Evolutionary conservation across 2,329 filamentous ascomycete species (phyloP).

Genomic region (Xylaria sp.): DNA sequence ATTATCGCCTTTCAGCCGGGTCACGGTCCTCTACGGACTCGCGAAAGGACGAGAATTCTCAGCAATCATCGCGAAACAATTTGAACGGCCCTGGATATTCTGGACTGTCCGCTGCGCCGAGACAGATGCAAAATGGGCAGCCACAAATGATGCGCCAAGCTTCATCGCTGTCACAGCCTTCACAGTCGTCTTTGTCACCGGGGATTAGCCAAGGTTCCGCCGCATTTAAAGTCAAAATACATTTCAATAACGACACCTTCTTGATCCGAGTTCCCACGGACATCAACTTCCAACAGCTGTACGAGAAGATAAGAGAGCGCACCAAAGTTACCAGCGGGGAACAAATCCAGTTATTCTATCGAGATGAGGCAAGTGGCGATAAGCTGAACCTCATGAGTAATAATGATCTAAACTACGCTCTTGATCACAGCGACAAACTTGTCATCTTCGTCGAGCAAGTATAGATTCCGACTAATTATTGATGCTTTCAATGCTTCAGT

Average conservation of each 20-base stretch:
- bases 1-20: slow-evolving; percentile 75
- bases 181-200: slow-evolving; percentile 61
- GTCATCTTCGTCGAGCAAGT: slow-evolving; percentile 71
- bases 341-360: slow-evolving; percentile 81
- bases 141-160: slow-evolving; percentile 50
- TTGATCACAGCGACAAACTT: slow-evolving; percentile 86
- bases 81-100: slow-evolving; percentile 63
- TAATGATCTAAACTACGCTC: slow-evolving; percentile 78
- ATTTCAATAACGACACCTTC: slow-evolving; percentile 89
- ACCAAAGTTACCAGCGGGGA: slow-evolving; percentile 73
- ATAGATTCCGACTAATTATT: slow-evolving; percentile 38
- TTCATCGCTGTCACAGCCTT: slow-evolving; percentile 57
- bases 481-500: slow-evolving; percentile 31
- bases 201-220: slow-evolving; percentile 53
- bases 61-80: slow-evolving; percentile 69
- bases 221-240: slow-evolving; percentile 91
- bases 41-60: slow-evolving; percentile 62
- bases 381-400: slow-evolving; percentile 79
- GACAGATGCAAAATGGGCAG: slow-evolving; percentile 49
- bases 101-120: slow-evolving; percentile 58
- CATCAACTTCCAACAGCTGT: slow-evolving; percentile 77
- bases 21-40: slow-evolving; percentile 72
- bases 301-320: slow-evolving; percentile 83
- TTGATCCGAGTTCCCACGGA: slow-evolving; percentile 86
- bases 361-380: slow-evolving; percentile 79